Base-by-base conservation (phyloP, 176 grass and related monocot genomes). In the Oryza meridionalis region DNA sequence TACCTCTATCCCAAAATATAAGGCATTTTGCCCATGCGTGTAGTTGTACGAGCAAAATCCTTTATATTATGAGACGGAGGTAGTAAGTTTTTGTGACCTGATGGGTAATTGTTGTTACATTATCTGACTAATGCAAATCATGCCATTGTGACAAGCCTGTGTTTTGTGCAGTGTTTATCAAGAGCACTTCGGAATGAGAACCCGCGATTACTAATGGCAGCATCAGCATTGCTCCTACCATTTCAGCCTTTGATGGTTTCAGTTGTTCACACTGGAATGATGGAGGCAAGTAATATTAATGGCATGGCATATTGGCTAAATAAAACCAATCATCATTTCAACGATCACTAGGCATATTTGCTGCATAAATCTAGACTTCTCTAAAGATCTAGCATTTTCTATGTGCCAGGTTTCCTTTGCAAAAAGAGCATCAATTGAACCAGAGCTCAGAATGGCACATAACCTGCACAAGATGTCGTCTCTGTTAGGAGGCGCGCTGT, bases 221-320 rank as follows among this genome's bases (percentile, higher is more conserved):
- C 87, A 70, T 96, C 93, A 16, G 88, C 96, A 59, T 76, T 99
- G 77, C 82, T 94, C 38, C 87, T 99, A 61, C 96, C 96, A 3
- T 96, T 99, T 87, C 88, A 99, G 77, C 96, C 96, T 25, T 72
- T 99, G 47, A 88, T 99, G 88, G 93, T 96, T 88, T 99, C 96
- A 65, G 96, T 88, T 88, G 42, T 99, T 72, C 96, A 96, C 80
- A 96, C 90, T 53, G 96, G 93, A 72, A 79, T 99, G 83, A 92
- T 99, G 96, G 96, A 99, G 96, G 93, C 71, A 94, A 98, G 90
- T 83, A 74, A 73, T 44, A 16, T 29, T 69, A 72, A 82, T 8
- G 15, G 76, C 0, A 4, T 82, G 19, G 45, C 42, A 26, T 69
- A 31, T 68, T 69, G 51, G 5, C 42, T 44, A 49, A 25, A 6